Percentiles rank a stretch among this genome's conserved stretches.
phyloP scores from a whole-genome alignment of 192 early-diverging fungal species.

The Mortierella hygrophila region DNA sequence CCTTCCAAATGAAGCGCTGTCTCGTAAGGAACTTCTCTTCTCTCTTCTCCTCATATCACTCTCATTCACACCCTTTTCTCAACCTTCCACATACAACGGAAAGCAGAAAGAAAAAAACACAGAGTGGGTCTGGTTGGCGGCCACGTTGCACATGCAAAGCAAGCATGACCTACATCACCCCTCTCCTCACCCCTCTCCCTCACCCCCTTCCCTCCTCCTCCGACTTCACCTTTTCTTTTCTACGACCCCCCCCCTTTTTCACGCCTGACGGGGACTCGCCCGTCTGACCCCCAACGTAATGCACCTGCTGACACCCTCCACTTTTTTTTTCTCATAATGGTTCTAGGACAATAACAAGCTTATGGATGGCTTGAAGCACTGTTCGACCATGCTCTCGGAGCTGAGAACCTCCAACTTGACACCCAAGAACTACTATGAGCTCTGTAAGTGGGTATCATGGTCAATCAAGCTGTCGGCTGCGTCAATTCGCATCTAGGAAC shows the following conservation, averaged over 20 bases:
- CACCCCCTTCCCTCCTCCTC: background rate
- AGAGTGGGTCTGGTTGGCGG: background rate
- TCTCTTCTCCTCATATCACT: background rate
- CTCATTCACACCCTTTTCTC: background rate
- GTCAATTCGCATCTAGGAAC: background rate
- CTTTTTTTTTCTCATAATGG: background rate
- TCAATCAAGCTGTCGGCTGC: background rate
- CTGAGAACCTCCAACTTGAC: constrained; percentile 94
- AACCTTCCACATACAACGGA: background rate
- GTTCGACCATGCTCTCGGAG: constrained; percentile 97
- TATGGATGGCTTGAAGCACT: constrained; percentile 98
- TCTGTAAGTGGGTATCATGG: constrained; percentile 75
- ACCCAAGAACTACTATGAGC: constrained; percentile 99
- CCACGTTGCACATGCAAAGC: constrained; percentile 12
- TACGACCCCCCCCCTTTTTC: constrained; percentile 1
- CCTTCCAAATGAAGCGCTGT: constrained; percentile 95
- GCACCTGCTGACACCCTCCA: background rate
- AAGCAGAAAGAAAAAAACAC: background rate
- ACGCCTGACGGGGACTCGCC: background rate
- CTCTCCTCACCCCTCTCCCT: background rate
- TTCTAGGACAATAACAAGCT: constrained; percentile 87
- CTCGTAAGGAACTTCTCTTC: constrained; percentile 67
- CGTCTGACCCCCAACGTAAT: background rate
- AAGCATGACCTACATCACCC: background rate
- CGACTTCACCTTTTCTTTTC: background rate